A percentile compares a stretch with the other conserved stretches of the same genome.
Conservation (phyloP, 2,329 filamentous ascomycete species). For the Pestalotiopsis sp. region DNA sequence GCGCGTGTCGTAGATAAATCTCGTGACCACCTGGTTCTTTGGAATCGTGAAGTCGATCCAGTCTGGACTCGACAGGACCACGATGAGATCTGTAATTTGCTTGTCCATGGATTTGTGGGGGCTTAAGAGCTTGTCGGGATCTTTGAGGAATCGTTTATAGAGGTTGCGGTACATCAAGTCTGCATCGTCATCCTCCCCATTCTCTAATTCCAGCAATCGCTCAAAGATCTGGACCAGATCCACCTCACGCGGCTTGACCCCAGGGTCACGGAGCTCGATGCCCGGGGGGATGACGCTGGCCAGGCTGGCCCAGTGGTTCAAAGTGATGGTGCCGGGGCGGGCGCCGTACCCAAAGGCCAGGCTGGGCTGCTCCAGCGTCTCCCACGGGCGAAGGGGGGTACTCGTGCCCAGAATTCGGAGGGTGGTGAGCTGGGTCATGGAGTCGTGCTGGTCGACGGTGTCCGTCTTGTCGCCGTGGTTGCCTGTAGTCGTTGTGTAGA, state of each 20-base stretch:
- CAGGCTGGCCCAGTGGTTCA: conserved; percentile 70
- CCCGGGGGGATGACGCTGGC: conserved; percentile 59
- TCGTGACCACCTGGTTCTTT: conserved; percentile 73
- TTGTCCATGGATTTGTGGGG: conserved; percentile 68
- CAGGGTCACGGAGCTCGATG: conserved; percentile 61
- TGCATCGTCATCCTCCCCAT: conserved; percentile 49
- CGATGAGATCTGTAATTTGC: conserved; percentile 74
- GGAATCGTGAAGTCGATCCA: conserved; percentile 76
- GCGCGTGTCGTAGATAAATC: conserved; percentile 68
- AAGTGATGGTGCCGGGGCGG: conserved; percentile 70
- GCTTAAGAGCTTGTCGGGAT: conserved; percentile 63
- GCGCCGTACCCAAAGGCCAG: conserved; percentile 69
- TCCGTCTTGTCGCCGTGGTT: conserved; percentile 45
- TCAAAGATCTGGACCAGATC: conserved; percentile 60
- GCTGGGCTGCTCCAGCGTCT: conserved; percentile 75
- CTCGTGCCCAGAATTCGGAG: conserved; percentile 47
- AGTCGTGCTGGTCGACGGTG: conserved; percentile 51
- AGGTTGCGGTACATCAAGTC: conserved; percentile 64
- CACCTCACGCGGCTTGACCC: conserved; percentile 62
- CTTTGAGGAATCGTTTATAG: conserved; percentile 70
- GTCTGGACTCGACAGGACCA: conserved; percentile 67
- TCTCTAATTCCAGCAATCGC: conserved; percentile 61
- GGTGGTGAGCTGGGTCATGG: conserved; percentile 63
- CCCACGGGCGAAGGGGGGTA: conserved; percentile 59
- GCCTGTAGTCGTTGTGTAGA: conserved; percentile 56